Evolutionary conservation across 163 green algal species (phyloP).

Genomic region (Prototheca wickerhamii): DNA sequence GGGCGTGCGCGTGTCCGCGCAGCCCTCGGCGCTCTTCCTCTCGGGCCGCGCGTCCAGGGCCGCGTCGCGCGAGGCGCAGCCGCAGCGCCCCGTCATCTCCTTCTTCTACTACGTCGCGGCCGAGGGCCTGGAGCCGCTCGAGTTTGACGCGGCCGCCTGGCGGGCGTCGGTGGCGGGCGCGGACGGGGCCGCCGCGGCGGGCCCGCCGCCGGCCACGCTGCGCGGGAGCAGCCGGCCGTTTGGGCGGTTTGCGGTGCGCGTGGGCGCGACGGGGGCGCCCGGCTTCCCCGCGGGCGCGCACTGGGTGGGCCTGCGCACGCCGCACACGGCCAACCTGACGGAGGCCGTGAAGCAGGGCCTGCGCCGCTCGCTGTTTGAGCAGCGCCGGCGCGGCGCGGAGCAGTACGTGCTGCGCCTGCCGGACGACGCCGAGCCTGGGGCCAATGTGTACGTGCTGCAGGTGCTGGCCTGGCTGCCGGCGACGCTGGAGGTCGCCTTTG

Average conservation of each 20-base stretch:
- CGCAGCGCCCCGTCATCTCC: slow-evolving; percentile 26
- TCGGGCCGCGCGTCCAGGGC: no score
- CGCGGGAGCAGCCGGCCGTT: no score
- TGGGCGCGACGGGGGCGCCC: background rate
- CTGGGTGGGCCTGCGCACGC: slow-evolving; percentile 23
- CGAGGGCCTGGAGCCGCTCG: slow-evolving; percentile 28
- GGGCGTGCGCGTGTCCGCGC: slow-evolving; percentile 36
- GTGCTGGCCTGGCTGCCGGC: slow-evolving; percentile 45
- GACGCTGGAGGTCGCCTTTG: slow-evolving; percentile 50
- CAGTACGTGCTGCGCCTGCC: slow-evolving; percentile 19
- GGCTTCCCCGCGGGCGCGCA: background rate
- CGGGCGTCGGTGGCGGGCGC: background rate
- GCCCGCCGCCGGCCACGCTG: background rate
- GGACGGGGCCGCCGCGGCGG: background rate
- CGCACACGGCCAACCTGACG: slow-evolving; percentile 55
- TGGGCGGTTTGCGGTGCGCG: slow-evolving; percentile 37
- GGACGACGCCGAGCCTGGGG: slow-evolving; percentile 14
- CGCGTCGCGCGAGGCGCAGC: background rate
- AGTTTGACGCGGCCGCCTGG: background rate
- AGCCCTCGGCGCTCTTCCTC: no score
- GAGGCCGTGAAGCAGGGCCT: slow-evolving; percentile 21
- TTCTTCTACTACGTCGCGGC: slow-evolving; percentile 65
- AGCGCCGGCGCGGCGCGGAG: slow-evolving; percentile 7
- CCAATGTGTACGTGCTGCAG: slow-evolving; percentile 63
- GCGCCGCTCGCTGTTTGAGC: slow-evolving; percentile 10